Conservation (phyloP, 2,329 filamentous ascomycete species). For the Septoria petroselini region DNA sequence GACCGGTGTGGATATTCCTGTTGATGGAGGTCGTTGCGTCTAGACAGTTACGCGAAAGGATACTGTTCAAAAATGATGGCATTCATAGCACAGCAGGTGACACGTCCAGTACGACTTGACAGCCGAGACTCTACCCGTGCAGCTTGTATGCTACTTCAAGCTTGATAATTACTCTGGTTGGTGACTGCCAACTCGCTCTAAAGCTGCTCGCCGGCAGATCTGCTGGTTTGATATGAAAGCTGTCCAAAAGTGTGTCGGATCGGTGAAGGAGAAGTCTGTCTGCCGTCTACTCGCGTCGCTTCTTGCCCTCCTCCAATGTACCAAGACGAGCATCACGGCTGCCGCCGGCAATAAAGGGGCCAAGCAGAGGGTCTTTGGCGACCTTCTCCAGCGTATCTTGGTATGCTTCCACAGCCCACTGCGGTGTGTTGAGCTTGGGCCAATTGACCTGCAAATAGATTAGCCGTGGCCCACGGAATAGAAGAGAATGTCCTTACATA, state of each 20-base stretch:
- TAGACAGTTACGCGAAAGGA: too few species aligned
- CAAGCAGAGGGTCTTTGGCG: slow-evolving; percentile 76
- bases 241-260: background rate
- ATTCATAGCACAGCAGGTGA: too few species aligned
- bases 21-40: slow-evolving; percentile 54
- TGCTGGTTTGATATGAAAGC: slow-evolving; percentile 4
- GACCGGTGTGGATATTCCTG: slow-evolving; percentile 67
- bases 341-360: slow-evolving; percentile 65
- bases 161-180: background rate
- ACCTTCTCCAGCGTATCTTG: slow-evolving; percentile 81
- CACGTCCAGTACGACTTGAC: too few species aligned
- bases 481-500: slow-evolving; percentile 67
- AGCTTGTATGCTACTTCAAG: too few species aligned
- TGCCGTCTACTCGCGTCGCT: slow-evolving; percentile 73
- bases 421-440: slow-evolving; percentile 89
- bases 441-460: slow-evolving; percentile 75
- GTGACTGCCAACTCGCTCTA: background rate
- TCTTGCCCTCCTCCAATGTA: slow-evolving; percentile 95
- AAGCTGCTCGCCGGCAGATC: background rate
- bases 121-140: too few species aligned
- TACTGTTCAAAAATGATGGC: too few species aligned
- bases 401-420: slow-evolving; percentile 83
- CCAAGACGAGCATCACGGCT: slow-evolving; percentile 77
- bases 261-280: background rate
- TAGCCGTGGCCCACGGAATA: background rate